Conservation (phyloP, 2,329 filamentous ascomycete genomes). For the Penicillium sp. region DNA sequence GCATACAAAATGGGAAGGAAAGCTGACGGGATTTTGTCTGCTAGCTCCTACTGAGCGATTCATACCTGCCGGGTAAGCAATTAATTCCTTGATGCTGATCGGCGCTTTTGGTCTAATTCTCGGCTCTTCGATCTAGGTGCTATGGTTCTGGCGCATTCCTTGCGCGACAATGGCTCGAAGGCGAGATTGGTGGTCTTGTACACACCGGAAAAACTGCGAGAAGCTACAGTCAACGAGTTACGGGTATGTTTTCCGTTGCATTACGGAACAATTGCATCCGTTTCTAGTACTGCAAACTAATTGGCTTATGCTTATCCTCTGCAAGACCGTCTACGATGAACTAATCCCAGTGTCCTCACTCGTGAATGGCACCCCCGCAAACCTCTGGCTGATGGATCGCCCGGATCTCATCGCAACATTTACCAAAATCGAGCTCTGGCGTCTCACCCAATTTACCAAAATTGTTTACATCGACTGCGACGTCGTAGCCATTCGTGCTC, state of each 20-base stretch:
- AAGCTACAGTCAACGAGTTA: conserved; percentile 76
- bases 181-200: conserved; percentile 86
- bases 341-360: conserved; percentile 82
- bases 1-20: neutral
- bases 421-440: conserved; percentile 96
- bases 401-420: conserved; percentile 89
- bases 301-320: conserved; percentile 28
- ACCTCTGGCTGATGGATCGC: conserved; percentile 89
- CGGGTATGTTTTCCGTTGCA: conserved; percentile 55
- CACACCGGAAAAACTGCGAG: conserved; percentile 76
- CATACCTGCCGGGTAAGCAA: conserved; percentile 81
- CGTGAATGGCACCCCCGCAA: conserved; percentile 74
- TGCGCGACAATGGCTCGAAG: conserved; percentile 84
- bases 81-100: conserved; percentile 7
- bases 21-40: conserved; percentile 9
- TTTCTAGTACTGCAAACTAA: conserved; percentile 9
- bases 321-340: conserved; percentile 80
- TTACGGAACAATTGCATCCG: neutral
- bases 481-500: conserved; percentile 83
- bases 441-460: conserved; percentile 82
- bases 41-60: conserved; percentile 88
- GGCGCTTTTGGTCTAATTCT: conserved; percentile 19
- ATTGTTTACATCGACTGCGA: conserved; percentile 96
- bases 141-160: conserved; percentile 88
- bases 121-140: conserved; percentile 64